These are phyloP conservation scores for Paraphysoderma sedebokerense DNA, from an alignment of 371 early-diverging fungal species.

Conservation along the genomic window DNA sequence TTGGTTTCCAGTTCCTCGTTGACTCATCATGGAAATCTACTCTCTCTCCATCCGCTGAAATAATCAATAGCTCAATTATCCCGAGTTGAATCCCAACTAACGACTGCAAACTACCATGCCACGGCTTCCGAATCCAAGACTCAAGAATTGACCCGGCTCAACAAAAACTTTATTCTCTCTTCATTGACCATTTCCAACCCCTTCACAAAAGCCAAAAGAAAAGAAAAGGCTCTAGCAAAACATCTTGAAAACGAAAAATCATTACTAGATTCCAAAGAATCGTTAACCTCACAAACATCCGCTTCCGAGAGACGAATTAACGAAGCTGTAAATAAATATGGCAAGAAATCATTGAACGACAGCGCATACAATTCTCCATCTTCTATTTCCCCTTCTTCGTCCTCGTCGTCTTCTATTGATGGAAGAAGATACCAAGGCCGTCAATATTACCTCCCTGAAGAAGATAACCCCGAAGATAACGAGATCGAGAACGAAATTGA, in stretches of 20 bases:
- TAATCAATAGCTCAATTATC: too few species aligned
- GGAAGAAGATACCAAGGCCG: too few species aligned
- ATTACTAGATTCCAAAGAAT: neutral
- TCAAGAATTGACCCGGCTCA: conserved; percentile 17
- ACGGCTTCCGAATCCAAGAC: conserved; percentile 19
- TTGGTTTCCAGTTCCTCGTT: too few species aligned
- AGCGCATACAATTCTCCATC: neutral
- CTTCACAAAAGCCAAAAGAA: conserved; percentile 5
- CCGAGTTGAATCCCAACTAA: conserved; percentile 13
- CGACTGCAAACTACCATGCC: conserved; percentile 14
- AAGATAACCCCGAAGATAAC: neutral
- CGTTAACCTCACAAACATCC: too few species aligned
- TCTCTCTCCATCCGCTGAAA: too few species aligned
- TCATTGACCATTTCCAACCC: conserved; percentile 15
- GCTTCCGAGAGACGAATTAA: conserved; percentile 1
- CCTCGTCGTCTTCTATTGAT: neutral
- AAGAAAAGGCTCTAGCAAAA: conserved; percentile 9
- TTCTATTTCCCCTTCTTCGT: neutral
- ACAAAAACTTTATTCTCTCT: conserved; percentile 21
- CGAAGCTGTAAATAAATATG: neutral
- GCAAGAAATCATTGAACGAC: neutral
- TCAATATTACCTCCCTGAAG: neutral
- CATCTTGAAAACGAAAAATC: conserved; percentile 3
- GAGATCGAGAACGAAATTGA: conserved; percentile 23
- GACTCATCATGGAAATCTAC: too few species aligned